phyloP scores from a whole-genome alignment of 176 grass and related monocot species.

The Oryza meridionalis region DNA sequence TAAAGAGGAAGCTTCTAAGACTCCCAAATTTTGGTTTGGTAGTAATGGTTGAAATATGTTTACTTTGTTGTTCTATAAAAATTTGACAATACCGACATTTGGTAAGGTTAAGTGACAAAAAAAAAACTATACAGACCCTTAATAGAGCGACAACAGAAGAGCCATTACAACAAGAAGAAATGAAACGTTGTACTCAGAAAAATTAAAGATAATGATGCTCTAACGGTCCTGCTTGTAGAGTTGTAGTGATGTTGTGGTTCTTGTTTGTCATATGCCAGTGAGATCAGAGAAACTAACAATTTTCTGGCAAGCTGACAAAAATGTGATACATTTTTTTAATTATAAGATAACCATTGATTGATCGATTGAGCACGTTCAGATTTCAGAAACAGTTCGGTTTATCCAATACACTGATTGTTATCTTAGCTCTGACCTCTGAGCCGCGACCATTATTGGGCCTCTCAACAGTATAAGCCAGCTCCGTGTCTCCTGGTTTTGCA shows the following conservation, averaged over 20 bases:
- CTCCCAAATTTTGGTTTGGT: too few relatives aligned
- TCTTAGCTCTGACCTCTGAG: background rate
- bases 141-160: background rate
- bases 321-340: background rate
- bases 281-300: background rate
- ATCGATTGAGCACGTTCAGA: background rate
- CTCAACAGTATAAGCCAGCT: background rate
- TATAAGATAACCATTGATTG: background rate
- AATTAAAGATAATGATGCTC: background rate
- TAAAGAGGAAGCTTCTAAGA: too few relatives aligned
- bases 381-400: background rate
- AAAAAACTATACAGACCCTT: too few relatives aligned
- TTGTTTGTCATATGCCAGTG: background rate
- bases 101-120: too few relatives aligned
- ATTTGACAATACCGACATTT: too few relatives aligned
- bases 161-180: background rate
- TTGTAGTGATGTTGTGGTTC: background rate
- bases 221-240: background rate
- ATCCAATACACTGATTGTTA: background rate
- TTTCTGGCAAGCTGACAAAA: background rate
- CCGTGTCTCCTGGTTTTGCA: background rate
- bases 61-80: too few relatives aligned
- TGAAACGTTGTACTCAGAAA: background rate
- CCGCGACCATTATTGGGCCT: background rate
- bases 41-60: too few relatives aligned